Evolutionary conservation across 352 stramenopile genomes (phyloP).

Genomic region (Pythium rhizo-oryzae): DNA sequence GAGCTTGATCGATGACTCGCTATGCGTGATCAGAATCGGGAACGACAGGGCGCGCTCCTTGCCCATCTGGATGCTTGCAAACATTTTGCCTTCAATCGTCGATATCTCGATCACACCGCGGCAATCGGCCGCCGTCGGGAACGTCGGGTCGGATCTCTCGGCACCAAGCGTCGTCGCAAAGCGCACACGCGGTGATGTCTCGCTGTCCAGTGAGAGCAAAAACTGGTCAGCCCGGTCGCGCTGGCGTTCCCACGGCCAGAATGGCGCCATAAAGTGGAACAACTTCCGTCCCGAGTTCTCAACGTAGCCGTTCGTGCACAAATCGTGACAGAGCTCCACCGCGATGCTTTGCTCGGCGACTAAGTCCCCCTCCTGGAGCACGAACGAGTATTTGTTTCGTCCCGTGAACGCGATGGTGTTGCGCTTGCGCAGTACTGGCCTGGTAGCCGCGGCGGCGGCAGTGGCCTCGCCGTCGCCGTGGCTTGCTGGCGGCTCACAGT

Average conservation of each 20-base stretch:
- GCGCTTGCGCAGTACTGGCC: background rate
- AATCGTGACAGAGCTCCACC: slow-evolving; percentile 72
- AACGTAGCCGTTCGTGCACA: slow-evolving; percentile 73
- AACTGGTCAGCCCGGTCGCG: slow-evolving; percentile 27
- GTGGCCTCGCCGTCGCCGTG: background rate
- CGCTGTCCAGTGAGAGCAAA: slow-evolving; percentile 38
- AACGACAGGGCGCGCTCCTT: slow-evolving; percentile 38
- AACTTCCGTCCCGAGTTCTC: slow-evolving; percentile 58
- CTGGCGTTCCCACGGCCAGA: slow-evolving; percentile 54
- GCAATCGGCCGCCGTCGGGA: slow-evolving; percentile 12
- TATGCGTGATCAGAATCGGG: slow-evolving; percentile 25
- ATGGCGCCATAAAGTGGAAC: slow-evolving; percentile 70
- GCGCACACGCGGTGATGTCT: slow-evolving; percentile 46
- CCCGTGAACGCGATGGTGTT: slow-evolving; percentile 16
- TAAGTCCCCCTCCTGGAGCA: slow-evolving; percentile 30
- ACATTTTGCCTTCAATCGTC: slow-evolving; percentile 26
- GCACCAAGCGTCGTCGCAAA: slow-evolving; percentile 46
- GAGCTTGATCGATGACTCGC: slow-evolving; percentile 11
- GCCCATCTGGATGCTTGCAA: slow-evolving; percentile 19
- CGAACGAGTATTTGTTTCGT: slow-evolving; percentile 20
- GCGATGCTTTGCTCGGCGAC: slow-evolving; percentile 57
- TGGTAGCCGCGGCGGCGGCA: background rate
- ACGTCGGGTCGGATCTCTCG: background rate
- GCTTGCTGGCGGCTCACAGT: too few relatives aligned
- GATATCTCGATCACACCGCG: slow-evolving; percentile 32